phyloP scores from a whole-genome alignment of 192 early-diverging fungal genomes.

The Phlyctochytrium arcticum region DNA sequence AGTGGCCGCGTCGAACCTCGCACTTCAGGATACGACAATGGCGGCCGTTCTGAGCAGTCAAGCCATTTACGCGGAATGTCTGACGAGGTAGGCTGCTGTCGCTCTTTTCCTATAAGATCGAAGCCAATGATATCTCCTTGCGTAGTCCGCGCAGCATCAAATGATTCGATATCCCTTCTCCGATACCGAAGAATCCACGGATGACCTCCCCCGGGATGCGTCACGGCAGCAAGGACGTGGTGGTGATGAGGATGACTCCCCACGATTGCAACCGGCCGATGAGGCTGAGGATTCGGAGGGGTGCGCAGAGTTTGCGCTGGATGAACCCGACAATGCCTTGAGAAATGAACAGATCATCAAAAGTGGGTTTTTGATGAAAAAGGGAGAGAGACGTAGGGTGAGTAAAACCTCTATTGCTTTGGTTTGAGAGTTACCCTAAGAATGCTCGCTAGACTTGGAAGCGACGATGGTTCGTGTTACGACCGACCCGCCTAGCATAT shows the following conservation, averaged over 20 bases:
- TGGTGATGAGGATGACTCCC: slow-evolving; percentile 6
- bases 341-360: slow-evolving; percentile 19
- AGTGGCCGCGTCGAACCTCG: too few species aligned
- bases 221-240: neutral
- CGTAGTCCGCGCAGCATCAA: too few species aligned
- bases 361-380: slow-evolving; percentile 42
- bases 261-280: neutral
- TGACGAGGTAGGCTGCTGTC: too few species aligned
- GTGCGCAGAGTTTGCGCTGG: neutral
- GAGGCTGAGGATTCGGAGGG: slow-evolving; percentile 21
- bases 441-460: slow-evolving; percentile 66
- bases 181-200: slow-evolving; percentile 40
- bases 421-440: neutral
- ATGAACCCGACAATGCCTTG: slow-evolving; percentile 15
- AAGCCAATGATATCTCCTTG: too few species aligned
- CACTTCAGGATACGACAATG: too few species aligned
- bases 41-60: too few species aligned
- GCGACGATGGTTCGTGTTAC: slow-evolving; percentile 80
- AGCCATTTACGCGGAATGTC: too few species aligned
- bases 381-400: slow-evolving; percentile 44
- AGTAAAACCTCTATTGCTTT: neutral
- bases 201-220: slow-evolving; percentile 7
- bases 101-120: too few species aligned
- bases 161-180: slow-evolving; percentile 42
- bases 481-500: slow-evolving; percentile 72